Evolutionary conservation across 805 yeast genomes (phyloP), one percentile per base, ranked within the genome.

Genomic region (Saccharomycopsis schoenii): DNA sequence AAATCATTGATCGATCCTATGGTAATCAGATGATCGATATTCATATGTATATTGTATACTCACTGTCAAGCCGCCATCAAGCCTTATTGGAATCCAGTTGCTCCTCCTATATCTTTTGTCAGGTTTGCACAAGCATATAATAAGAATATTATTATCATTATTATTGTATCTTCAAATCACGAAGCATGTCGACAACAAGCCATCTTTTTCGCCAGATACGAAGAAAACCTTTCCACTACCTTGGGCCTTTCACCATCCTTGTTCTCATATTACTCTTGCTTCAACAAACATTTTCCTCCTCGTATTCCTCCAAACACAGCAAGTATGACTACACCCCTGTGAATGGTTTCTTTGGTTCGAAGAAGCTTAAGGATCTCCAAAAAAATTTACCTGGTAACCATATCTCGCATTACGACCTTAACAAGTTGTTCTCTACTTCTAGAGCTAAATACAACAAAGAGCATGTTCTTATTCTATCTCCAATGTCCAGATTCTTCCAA

Each of bases 391-490:
- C 89, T 25, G 81, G 81, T 57, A 86, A 87, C 68, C 94, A 88
- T 70, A 86, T 88, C 64, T 80, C 88, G 43, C 96, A 88, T 69
- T 89, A 87, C 70, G 90, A 93, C 73, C 79, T 94, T 76, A 93
- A 94, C 75, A 80, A 80, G 66, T 76, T 93, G 66, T 83, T 83
- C 29, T 80, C 93, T 2, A 82, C 92, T 2, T 78, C 88, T 36
- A 80, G 83, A 72, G 88, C 97, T 21, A 83, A 83, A 58, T 80
- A 79, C 62, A 87, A 89, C 72, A 82, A 81, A 68, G 97, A 94
- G 71, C 86, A 88, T 65, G 89, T 94, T 21, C 78, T 94, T 70
- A 83, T 94, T 61, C 79, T 94, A 70, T 85, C 97, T 1, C 99
- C 99, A 42, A 84, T 94, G 83, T 86, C 96, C 54, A 82, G 84